These are phyloP conservation scores for Xylaria flabelliformis DNA, from an alignment of 495 filamentous ascomycete genomes.

Conservation along the genomic window DNA sequence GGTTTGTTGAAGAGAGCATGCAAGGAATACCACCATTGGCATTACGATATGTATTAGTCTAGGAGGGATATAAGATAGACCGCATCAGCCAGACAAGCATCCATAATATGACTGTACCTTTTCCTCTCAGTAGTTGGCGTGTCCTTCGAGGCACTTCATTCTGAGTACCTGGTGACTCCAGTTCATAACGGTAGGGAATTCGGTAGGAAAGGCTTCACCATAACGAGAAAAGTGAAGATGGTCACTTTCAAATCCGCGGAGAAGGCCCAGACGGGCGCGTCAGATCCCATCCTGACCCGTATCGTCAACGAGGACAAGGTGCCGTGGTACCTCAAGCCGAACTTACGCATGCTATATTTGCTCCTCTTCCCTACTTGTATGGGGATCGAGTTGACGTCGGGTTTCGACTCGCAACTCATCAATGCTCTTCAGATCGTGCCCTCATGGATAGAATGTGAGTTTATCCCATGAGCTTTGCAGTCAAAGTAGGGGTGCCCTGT, in stretches of 20 bases:
- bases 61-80: background rate
- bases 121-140: conserved; percentile 4
- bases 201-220: background rate
- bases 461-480: background rate
- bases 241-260: conserved; percentile 24
- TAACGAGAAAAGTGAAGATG: conserved; percentile 17
- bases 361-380: conserved; percentile 68
- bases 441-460: conserved; percentile 62
- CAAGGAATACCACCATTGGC: background rate
- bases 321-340: conserved; percentile 67
- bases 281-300: conserved; percentile 50
- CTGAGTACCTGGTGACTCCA: background rate
- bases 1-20: background rate
- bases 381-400: conserved; percentile 71
- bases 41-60: background rate
- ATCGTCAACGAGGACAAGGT: conserved; percentile 58
- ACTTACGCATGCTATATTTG: conserved; percentile 67
- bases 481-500: background rate
- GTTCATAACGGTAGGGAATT: background rate
- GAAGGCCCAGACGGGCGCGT: conserved; percentile 35
- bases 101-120: background rate
- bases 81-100: background rate
- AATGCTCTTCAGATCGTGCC: conserved; percentile 67
- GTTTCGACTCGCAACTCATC: conserved; percentile 70
- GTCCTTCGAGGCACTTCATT: background rate